A percentile compares a stretch with the other conserved stretches of the same genome.
phyloP scores from a whole-genome alignment of 139 green algal genomes.

The Picochlorum costavermella region DNA sequence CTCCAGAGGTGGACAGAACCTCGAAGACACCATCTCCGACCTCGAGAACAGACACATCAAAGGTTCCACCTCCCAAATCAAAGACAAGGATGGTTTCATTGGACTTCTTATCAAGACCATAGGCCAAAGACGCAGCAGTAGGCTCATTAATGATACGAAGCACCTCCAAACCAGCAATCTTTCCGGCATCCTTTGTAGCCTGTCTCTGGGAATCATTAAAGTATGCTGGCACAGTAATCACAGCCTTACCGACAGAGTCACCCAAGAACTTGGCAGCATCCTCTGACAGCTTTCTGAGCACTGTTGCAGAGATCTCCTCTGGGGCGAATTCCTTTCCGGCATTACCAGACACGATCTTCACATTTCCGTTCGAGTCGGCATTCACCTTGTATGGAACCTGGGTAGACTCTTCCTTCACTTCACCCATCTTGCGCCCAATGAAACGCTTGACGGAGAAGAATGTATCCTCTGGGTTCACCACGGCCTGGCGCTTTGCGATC shows the following conservation, averaged over 20 bases:
- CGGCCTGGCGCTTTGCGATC: conserved; percentile 97
- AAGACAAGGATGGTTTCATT: conserved; percentile 99
- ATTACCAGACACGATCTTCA: conserved; percentile 90
- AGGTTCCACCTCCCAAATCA: conserved; percentile 97
- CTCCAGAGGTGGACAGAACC: conserved; percentile 93
- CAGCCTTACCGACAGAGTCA: conserved; percentile 77
- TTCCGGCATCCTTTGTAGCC: conserved; percentile 84
- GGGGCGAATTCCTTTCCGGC: conserved; percentile 91
- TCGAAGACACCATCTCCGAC: conserved; percentile 99
- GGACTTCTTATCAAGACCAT: conserved; percentile 93
- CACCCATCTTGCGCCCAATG: conserved; percentile 85
- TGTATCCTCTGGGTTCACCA: conserved; percentile 99
- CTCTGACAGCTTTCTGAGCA: conserved; percentile 74
- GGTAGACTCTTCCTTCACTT: conserved; percentile 87
- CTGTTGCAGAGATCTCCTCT: conserved; percentile 92
- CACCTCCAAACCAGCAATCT: conserved; percentile 95
- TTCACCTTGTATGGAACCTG: conserved; percentile 78
- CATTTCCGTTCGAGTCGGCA: conserved; percentile 75
- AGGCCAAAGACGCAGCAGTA: conserved; percentile 94
- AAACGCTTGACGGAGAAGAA: conserved; percentile 99
- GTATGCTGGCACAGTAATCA: conserved; percentile 98
- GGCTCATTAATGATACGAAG: conserved; percentile 99
- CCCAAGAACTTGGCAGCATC: conserved; percentile 75
- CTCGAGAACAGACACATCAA: conserved; percentile 89
- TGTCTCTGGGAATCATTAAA: conserved; percentile 98